Evolutionary conservation across 1,284 basidiomycete genomes (phyloP).

Genomic region (Austroboletus niveus): DNA sequence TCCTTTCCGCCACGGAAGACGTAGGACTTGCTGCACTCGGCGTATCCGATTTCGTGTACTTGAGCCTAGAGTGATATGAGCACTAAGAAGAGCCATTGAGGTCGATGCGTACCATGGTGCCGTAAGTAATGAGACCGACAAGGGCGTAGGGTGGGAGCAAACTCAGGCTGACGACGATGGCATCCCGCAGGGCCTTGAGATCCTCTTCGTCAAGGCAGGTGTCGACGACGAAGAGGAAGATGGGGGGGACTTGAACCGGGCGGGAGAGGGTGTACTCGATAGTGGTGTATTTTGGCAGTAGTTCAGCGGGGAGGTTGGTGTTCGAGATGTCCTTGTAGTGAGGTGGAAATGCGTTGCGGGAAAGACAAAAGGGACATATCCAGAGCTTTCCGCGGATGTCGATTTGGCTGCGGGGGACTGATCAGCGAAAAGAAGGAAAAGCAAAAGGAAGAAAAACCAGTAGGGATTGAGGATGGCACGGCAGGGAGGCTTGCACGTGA

Average conservation of each 20-base stretch:
- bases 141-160: slow-evolving; percentile 92
- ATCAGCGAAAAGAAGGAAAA: slow-evolving; percentile 3
- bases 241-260: slow-evolving; percentile 88
- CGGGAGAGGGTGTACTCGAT: slow-evolving; percentile 98
- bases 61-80: slow-evolving; percentile 64
- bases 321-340: slow-evolving; percentile 99
- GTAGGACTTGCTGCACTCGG: slow-evolving; percentile 96
- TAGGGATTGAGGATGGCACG: slow-evolving; percentile 97
- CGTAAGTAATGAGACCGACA: slow-evolving; percentile 94
- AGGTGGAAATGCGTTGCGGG: slow-evolving; percentile 95
- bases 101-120: slow-evolving; percentile 79
- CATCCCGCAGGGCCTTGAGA: slow-evolving; percentile 91
- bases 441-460: slow-evolving; percentile 55
- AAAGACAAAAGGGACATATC: slow-evolving; percentile 99
- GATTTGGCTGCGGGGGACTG: slow-evolving; percentile 72
- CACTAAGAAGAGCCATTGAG: not conserved
- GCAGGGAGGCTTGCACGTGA: slow-evolving; percentile 97
- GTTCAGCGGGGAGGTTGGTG: slow-evolving; percentile 94
- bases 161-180: slow-evolving; percentile 89
- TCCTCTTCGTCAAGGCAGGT: slow-evolving; percentile 97
- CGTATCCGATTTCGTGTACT: slow-evolving; percentile 98
- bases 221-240: slow-evolving; percentile 97
- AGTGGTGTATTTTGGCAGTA: slow-evolving; percentile 97
- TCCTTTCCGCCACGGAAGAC: slow-evolving; percentile 99
- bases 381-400: slow-evolving; percentile 98